Evolutionary conservation across 176 grass and related monocot genomes (phyloP), one percentile per base, ranked within the genome.

Genomic region (Aegilops umbellulata): DNA sequence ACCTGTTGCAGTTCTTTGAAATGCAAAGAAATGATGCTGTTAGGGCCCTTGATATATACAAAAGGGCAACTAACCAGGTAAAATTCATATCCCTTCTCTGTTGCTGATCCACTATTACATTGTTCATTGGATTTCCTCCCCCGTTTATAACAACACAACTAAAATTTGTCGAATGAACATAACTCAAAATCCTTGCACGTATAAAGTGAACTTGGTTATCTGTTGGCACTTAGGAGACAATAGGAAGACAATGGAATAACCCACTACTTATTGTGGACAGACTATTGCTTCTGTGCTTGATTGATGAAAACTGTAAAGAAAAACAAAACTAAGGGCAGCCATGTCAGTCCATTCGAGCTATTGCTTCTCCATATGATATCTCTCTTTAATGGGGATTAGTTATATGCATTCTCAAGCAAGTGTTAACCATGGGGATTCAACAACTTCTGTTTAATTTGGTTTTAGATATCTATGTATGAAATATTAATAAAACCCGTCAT

Each of bases 41-140:
- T 77, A 92, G 94, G 85, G 97, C 97, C 74, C 94, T 99, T 65
- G 97, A 99, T 82, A 83, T 99, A 90, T 99, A 99, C 80, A 94
- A 89, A 92, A 93, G 94, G 90, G 90, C 94, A 87, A 94, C 89
- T 88, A 90, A 93, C 41, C 97, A 99, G 97, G 97, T 97, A 93
- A 82, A 82, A 36, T 30, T 60, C 27, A 32, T 84, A 65, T 32
- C 5, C 46, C 49, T 27, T 79, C 16, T 22, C 10, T 41, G 46
- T 32, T 55, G 26, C 74, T 32, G 9, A 76, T 29, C 42, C 2
- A 1, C 47, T 32, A 10, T 76, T 53, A 76, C 6, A 57, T 55
- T 76, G 15, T 76, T 55, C 27, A 9, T 10, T 55, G 17, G 46
- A 32, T 32, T 22, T 76, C 51, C 29, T 76, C 25, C 26, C 29